These are phyloP conservation scores for Candida khao-thaluensis DNA, from an alignment of 805 yeast species.

Conservation along the genomic window DNA sequence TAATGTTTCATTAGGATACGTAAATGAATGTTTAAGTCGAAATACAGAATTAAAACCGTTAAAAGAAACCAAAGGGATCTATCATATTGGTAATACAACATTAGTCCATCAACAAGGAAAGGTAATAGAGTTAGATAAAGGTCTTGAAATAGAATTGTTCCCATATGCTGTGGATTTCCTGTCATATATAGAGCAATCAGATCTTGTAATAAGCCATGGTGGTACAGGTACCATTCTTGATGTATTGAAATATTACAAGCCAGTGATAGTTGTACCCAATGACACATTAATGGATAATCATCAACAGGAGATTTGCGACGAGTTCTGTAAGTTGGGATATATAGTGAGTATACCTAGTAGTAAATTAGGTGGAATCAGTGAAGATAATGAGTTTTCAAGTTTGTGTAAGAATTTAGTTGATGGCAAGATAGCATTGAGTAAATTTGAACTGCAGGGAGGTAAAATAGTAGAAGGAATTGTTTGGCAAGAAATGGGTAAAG, in stretches of 20 bases:
- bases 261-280: slow-evolving; percentile 70
- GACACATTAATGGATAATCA: slow-evolving; percentile 80
- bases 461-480: slow-evolving; percentile 2
- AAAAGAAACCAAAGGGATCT: not conserved
- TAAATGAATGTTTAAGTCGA: slow-evolving; percentile 18
- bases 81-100: not conserved
- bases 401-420: not conserved
- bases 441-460: not conserved
- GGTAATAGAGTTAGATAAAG: not conserved
- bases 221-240: slow-evolving; percentile 91
- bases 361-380: not conserved
- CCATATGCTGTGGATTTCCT: slow-evolving; percentile 28
- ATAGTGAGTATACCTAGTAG: slow-evolving; percentile 10
- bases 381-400: not conserved
- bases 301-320: slow-evolving; percentile 68
- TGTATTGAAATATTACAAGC: slow-evolving; percentile 54
- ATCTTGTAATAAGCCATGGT: slow-evolving; percentile 82
- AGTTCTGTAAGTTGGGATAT: slow-evolving; percentile 15
- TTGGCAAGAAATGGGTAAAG: not conserved
- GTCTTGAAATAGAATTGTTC: slow-evolving; percentile 18
- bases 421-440: not conserved
- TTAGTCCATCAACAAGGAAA: not conserved
- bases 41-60: not conserved
- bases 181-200: slow-evolving; percentile 43
- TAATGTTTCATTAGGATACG: slow-evolving; percentile 24